Conservation (phyloP, 768 basidiomycete genomes). For the Wakefieldia striispora region DNA sequence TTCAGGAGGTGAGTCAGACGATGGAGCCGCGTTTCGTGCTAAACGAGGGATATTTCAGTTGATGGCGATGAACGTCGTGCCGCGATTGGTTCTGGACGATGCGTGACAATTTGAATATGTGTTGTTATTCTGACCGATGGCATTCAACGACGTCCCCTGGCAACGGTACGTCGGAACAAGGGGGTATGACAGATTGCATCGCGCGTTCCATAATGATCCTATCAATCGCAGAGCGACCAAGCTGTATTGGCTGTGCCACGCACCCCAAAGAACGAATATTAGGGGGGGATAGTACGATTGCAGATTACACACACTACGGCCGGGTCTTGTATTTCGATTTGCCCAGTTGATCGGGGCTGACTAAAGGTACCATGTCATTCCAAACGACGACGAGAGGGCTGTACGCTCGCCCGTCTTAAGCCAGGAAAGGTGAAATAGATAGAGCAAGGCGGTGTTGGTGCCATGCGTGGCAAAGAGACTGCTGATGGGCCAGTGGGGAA, state of each 20-base stretch:
- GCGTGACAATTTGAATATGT: slow-evolving; percentile 40
- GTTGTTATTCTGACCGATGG: background rate
- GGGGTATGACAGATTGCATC: background rate
- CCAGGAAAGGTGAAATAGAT: no score
- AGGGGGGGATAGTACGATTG: no score
- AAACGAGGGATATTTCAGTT: slow-evolving; percentile 44
- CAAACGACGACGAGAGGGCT: no score
- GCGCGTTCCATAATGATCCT: background rate
- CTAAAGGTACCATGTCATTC: no score
- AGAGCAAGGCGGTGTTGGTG: no score
- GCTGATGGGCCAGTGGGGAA: no score
- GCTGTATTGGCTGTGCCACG: slow-evolving; percentile 2
- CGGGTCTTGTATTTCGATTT: slow-evolving; percentile 1
- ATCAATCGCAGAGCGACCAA: background rate
- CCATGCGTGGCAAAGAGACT: no score
- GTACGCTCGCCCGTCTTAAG: no score
- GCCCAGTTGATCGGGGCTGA: no score
- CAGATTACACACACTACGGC: background rate
- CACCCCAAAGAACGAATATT: no score
- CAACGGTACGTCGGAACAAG: slow-evolving; percentile 7
- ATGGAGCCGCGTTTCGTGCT: background rate
- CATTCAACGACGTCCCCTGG: background rate
- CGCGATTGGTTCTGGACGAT: slow-evolving; percentile 84
- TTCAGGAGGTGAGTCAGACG: slow-evolving; percentile 74
- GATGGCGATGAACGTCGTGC: slow-evolving; percentile 97